A percentile compares a stretch with the other conserved stretches of the same genome.
Conservation (phyloP, 495 filamentous ascomycete genomes). For the Astrothelium macrocarpum region DNA sequence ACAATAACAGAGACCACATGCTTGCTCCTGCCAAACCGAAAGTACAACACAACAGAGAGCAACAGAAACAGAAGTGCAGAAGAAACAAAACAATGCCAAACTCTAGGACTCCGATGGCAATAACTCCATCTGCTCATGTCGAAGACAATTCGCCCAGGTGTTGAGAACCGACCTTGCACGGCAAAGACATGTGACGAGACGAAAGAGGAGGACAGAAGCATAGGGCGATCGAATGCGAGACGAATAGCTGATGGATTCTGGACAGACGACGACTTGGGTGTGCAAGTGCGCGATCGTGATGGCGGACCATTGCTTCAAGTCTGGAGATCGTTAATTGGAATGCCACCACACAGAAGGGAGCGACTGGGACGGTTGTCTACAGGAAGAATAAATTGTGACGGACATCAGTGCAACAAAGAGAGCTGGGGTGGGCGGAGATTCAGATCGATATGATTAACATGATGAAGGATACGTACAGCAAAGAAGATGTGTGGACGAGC, state of each 20-base stretch:
- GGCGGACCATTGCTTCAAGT: neutral
- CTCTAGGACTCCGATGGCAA: neutral
- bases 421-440: too few relatives aligned
- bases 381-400: too few relatives aligned
- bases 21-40: neutral
- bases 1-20: neutral
- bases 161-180: neutral
- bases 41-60: neutral
- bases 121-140: neutral
- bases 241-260: neutral
- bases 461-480: neutral
- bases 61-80: neutral
- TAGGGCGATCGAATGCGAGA: neutral
- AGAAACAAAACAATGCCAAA: neutral
- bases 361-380: too few relatives aligned
- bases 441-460: too few relatives aligned
- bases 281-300: neutral
- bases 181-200: neutral
- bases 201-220: neutral
- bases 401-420: too few relatives aligned
- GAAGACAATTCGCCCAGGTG: neutral
- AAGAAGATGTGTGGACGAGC: neutral
- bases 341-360: too few relatives aligned
- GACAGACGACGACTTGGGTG: neutral
- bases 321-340: neutral